These are phyloP conservation scores for Suillus alpinus DNA, from an alignment of 768 basidiomycete genomes.

Conservation along the genomic window DNA sequence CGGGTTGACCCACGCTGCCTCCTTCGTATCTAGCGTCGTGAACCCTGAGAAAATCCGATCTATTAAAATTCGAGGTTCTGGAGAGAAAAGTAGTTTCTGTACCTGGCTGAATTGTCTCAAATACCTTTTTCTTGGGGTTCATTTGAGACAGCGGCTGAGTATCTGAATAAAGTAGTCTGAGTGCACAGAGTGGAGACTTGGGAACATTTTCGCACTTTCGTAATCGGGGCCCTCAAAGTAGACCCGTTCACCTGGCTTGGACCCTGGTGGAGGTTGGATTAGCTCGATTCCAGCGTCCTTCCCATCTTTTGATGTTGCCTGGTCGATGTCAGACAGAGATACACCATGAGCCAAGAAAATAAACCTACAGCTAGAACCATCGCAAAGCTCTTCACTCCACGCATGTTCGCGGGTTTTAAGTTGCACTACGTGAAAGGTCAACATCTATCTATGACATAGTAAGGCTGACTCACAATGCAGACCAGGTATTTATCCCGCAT, in stretches of 20 bases:
- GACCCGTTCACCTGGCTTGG: slow-evolving; percentile 88
- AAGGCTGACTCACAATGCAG: slow-evolving; percentile 59
- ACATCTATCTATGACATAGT: neutral
- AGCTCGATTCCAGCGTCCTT: slow-evolving; percentile 91
- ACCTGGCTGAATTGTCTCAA: slow-evolving; percentile 95
- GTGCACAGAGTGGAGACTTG: neutral
- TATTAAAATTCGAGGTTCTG: slow-evolving; percentile 6
- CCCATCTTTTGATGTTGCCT: slow-evolving; percentile 90
- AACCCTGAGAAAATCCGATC: slow-evolving; percentile 52
- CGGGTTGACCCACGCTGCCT: slow-evolving; percentile 94
- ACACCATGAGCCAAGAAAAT: neutral
- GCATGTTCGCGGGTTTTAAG: slow-evolving; percentile 94
- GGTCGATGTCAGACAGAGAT: slow-evolving; percentile 4
- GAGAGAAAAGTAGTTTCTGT: slow-evolving; percentile 8
- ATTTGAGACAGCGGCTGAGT: slow-evolving; percentile 74
- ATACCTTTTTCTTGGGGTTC: slow-evolving; percentile 99
- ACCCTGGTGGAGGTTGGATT: slow-evolving; percentile 80
- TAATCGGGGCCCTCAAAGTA: slow-evolving; percentile 93
- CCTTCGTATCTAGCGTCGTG: slow-evolving; percentile 79
- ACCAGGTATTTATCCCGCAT: slow-evolving; percentile 84
- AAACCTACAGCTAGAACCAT: slow-evolving; percentile 86
- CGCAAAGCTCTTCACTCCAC: slow-evolving; percentile 95
- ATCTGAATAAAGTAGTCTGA: slow-evolving; percentile 33
- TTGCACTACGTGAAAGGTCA: slow-evolving; percentile 58
- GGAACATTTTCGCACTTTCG: slow-evolving; percentile 52